Conservation (phyloP, 2,329 filamentous ascomycete species). For the Huntiella decipiens region DNA sequence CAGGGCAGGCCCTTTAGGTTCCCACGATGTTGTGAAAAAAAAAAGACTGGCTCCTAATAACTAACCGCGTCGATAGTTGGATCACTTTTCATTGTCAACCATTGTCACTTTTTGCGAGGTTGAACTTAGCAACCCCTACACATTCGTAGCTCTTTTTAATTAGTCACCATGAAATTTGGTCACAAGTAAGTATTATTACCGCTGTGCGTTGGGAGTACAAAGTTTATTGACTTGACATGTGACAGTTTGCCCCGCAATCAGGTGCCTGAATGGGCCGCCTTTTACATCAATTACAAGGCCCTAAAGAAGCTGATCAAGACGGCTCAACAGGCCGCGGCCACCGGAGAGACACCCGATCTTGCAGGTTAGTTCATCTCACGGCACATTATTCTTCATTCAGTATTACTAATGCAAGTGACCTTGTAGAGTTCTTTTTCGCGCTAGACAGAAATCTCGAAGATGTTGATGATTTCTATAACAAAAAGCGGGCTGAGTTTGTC, state of each 20-base stretch:
- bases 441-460: slow-evolving; percentile 95
- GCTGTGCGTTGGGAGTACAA: neutral
- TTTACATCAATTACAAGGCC: slow-evolving; percentile 77
- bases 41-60: no score
- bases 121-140: no score
- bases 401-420: neutral
- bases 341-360: slow-evolving; percentile 63
- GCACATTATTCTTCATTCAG: neutral
- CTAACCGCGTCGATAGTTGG: no score
- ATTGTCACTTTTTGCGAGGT: no score
- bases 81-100: no score
- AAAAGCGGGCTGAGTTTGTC: slow-evolving; percentile 70
- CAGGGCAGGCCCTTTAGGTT: neutral
- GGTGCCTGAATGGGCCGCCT: slow-evolving; percentile 69
- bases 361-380: slow-evolving; percentile 41
- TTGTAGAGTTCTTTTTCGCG: slow-evolving; percentile 81
- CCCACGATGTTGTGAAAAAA: neutral
- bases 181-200: slow-evolving; percentile 30
- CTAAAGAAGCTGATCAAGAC: slow-evolving; percentile 92
- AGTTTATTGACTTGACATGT: no score
- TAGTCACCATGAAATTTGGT: slow-evolving; percentile 39
- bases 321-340: slow-evolving; percentile 43
- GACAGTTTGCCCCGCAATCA: slow-evolving; percentile 56
- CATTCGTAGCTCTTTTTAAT: neutral
- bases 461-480: slow-evolving; percentile 93